Base-by-base conservation (phyloP, 768 basidiomycete genomes). In the Boletellus ananas region DNA sequence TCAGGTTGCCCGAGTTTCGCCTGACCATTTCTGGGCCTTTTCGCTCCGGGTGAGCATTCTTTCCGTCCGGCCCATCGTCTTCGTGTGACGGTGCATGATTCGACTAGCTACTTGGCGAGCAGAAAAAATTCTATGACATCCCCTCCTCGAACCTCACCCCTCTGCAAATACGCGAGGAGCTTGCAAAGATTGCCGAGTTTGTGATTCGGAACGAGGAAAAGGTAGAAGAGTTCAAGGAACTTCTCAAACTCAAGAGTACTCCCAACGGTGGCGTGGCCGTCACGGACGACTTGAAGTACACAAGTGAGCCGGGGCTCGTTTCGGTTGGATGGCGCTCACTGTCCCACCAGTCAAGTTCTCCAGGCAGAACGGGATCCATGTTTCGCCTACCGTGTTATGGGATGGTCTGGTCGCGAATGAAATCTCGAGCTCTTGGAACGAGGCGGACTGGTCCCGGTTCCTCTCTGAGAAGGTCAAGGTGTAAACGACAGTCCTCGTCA, bases 321-420 rank as follows among this genome's bases (percentile, higher is more conserved):
- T 6, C 5, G 6, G 4, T n/a, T 39, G 33, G 12, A 31, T 12
- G 4, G 31, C 34, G 14, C 31, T 48, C 20, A 35, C 14, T 23
- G 25, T 34, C 31, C 2, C 25, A 52, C 27, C 59, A 94, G 91
- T 96, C 75, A 96, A 94, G 69, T 85, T 86, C 65, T 81, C 87
- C 14, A 76, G 94, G 54, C 94, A 96, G 72, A 96, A 97, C 54
- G 78, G 89, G 3, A 82, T 96, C 35, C 94, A 97, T 57, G 90
- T 95, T 41, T 94, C 92, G 1, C 91, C 93, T 4, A 87, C 91
- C 35, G 79, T 76, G 3, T 70, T 90, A 2, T 87, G 83, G 81
- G 85, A 93, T 57, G 88, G 90, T 43, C 72, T 85, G 48, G 62
- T 90, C 45, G 85, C 81, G 11, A 77, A 72, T 43, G 84, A 89